These are phyloP conservation scores for Brassica cretica DNA, from an alignment of 345 rosid genomes.

Conservation along the genomic window DNA sequence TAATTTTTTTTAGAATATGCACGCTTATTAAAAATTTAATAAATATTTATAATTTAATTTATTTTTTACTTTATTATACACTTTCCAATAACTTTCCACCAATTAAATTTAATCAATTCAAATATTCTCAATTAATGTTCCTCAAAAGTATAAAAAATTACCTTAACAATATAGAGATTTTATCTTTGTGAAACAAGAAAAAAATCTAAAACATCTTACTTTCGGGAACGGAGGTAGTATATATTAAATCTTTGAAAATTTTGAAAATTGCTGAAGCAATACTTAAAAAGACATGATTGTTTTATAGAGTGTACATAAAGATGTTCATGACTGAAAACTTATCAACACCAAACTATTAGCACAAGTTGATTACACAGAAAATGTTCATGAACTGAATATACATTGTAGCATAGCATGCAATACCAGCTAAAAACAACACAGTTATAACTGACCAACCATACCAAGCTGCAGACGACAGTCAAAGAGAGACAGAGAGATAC, in stretches of 20 bases:
- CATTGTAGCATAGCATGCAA: slow-evolving; percentile 2
- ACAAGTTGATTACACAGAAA: not conserved
- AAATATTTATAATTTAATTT: too few species aligned
- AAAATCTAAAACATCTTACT: too few species aligned
- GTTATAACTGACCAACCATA: not conserved
- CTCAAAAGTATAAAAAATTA: too few species aligned
- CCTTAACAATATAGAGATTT: too few species aligned
- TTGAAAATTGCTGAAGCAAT: not conserved
- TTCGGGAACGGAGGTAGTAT: too few species aligned
- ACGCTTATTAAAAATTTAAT: too few species aligned
- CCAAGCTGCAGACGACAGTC: slow-evolving; percentile 1
- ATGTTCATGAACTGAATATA: not conserved
- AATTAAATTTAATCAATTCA: too few species aligned
- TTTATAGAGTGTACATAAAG: not conserved
- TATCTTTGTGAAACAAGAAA: too few species aligned
- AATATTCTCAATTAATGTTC: too few species aligned
- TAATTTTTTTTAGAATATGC: too few species aligned
- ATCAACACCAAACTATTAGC: not conserved
- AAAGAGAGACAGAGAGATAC: slow-evolving; percentile 1
- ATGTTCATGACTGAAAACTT: not conserved
- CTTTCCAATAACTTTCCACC: too few species aligned
- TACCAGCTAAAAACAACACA: not conserved
- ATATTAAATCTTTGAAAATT: not conserved
- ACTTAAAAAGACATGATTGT: not conserved
- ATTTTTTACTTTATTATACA: too few species aligned